Percentiles rank a stretch among this genome's conserved stretches.
These are phyloP conservation scores for Blastobotrys attinorum DNA, from an alignment of 805 yeast genomes.

Conservation along the genomic window DNA sequence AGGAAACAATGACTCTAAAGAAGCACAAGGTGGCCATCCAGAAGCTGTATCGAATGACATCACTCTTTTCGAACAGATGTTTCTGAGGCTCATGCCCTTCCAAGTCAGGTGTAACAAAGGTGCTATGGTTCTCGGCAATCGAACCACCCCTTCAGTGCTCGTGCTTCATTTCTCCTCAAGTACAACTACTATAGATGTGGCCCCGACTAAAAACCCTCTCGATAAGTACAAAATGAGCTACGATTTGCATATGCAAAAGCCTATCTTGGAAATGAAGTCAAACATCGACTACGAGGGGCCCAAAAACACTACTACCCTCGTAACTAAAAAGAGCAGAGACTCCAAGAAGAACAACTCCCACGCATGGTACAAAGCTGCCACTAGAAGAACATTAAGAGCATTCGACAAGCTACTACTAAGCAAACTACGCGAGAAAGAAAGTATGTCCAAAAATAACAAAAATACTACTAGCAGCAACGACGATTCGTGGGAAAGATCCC, in stretches of 20 bases:
- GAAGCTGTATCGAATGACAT: not conserved
- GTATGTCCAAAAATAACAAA: not conserved
- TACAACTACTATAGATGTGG: constrained; percentile 50
- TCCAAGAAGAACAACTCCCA: not conserved
- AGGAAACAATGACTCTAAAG: not conserved
- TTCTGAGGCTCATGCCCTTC: constrained; percentile 47
- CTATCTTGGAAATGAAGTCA: constrained; percentile 57
- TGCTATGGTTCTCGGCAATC: constrained; percentile 73
- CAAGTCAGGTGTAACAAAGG: constrained; percentile 53
- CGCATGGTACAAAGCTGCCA: not conserved
- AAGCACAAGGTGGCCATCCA: not conserved
- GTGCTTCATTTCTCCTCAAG: constrained; percentile 52
- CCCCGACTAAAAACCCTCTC: constrained; percentile 37
- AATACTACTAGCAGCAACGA: too few species aligned
- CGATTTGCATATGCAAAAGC: constrained; percentile 40
- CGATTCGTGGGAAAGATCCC: not conserved
- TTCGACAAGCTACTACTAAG: not conserved
- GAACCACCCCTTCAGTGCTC: constrained; percentile 62
- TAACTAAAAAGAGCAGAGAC: not conserved
- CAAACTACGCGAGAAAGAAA: not conserved
- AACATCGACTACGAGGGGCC: constrained; percentile 55
- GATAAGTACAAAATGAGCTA: constrained; percentile 50
- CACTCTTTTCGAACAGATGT: constrained; percentile 3
- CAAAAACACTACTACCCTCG: not conserved
- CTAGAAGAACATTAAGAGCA: not conserved